Evolutionary conservation across 352 stramenopile genomes (phyloP), one percentile per base, ranked within the genome.

Genomic region (Globisporangium nagaii): DNA sequence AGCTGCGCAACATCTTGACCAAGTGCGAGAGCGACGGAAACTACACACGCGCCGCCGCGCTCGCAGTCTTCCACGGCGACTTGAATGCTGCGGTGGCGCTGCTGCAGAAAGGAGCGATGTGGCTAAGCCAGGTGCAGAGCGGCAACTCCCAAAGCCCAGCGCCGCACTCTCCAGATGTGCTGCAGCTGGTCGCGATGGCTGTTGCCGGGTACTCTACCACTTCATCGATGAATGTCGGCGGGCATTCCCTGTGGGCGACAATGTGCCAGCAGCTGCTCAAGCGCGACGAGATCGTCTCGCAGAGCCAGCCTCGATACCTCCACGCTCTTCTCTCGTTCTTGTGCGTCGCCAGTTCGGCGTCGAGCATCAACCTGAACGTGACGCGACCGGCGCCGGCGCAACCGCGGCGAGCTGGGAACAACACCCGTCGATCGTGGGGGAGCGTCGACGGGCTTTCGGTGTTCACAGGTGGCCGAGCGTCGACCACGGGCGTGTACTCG

Each of bases 141-240:
- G 46, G 78, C 19, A 72, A 71, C 49, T 39, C 17, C 39, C 27
- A 20, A 36, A 40, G 47, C n/a, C 28, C 47, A 2, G 63, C 58
- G 15, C 68, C 71, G 9, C 81, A 84, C 44, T 81, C 79, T 15
- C 59, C 82, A 1, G 86, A 96, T 48, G 66, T 96, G 17, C 60
- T 92, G n/a, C 79, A 93, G 57, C 75, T 96, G n/a, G 85, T 92
- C 7, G 86, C 86, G 0, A 96, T 96, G 86, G 86, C 86, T 2
- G 63, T 96, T 36, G 84, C 86, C 17, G 86, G 86, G 0, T 96
- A 92, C 53, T 86, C 84, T 41, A 72, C n/a, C n/a, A n/a, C 78
- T 3, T 74, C 69, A 0, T 62, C 71, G 10, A 62, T 62, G n/a
- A 80, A 65, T 49, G 50, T 64, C 12, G 63, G 71, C 17, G 67